Base-by-base conservation (phyloP, 2,329 filamentous ascomycete genomes). In the Penicillium sclerotiorum region DNA sequence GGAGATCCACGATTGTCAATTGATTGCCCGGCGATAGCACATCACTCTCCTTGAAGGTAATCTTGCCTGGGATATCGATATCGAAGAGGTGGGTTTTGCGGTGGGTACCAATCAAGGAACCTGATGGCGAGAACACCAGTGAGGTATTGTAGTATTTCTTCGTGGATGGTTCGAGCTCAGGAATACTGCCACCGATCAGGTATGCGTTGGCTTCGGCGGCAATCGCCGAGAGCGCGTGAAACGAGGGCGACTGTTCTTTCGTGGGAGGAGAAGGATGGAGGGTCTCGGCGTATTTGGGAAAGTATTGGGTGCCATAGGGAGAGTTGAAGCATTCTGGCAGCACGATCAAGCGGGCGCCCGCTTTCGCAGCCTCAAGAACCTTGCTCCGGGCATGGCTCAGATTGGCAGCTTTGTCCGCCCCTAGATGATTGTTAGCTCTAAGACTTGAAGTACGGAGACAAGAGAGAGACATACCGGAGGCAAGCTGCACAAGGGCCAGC, bases 321-420 rank as follows among this genome's bases (percentile, higher is more conserved):
- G 89, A 95, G 78, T 99, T 99, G 84, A 99, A 99, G 80, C 94
- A 99, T 77, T 99, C 94, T 28, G 94, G 94, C 15, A 99, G 83
- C 27, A 97, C 90, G 58, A 97, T 86, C 52, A 99, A 85, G 49
- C 88, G 85, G 52, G 93, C 90, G 59, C 93, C 93, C 3, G 77
- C 77, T 21, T 77, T 72, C 20, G 90, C 87, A 5, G 94, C 93
- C 70, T 90, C 86, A 55, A 90, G 81, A 50, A 97, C 91, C 69
- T 94, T 92, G 36, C 80, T 79, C 49, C 89, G 87, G 11, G 94
- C 93, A 69, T 87, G 87, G 18, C 80, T 68, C 56, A 99, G 89
- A 74, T 99, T 99, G 59, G 81, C 81, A 9, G 85, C 69, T 77
- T 99, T 99, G 77, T 96, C 90, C 57, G 87, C 74, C 54, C 89